Evolutionary conservation across 495 filamentous ascomycete species (phyloP).

Genomic region (Penicillium silybi): DNA sequence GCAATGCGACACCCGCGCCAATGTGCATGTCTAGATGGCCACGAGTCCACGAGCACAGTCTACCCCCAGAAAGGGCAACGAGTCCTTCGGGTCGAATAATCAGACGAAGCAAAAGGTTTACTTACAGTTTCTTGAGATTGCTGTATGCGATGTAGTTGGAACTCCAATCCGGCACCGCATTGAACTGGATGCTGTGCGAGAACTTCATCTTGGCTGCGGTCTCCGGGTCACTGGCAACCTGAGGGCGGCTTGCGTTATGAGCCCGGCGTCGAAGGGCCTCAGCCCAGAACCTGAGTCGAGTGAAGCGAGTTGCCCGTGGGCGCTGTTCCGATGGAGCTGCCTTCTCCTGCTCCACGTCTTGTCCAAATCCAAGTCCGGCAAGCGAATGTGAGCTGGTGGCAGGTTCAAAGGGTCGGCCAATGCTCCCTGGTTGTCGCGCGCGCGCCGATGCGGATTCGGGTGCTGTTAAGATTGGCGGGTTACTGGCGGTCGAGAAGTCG

Average conservation of each 20-base stretch:
- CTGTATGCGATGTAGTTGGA: slow-evolving; percentile 96
- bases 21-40: slow-evolving; percentile 3
- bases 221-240: slow-evolving; percentile 25
- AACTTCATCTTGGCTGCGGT: slow-evolving; percentile 89
- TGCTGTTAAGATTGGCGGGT: slow-evolving; percentile 7
- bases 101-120: slow-evolving; percentile 11
- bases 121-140: slow-evolving; percentile 97
- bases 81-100: neutral
- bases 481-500: slow-evolving; percentile 26
- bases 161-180: slow-evolving; percentile 98
- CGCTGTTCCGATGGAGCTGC: slow-evolving; percentile 3
- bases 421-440: neutral
- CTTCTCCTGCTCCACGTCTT: slow-evolving; percentile 14
- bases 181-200: slow-evolving; percentile 99
- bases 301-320: slow-evolving; percentile 14
- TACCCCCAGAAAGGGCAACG: neutral
- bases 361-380: slow-evolving; percentile 4
- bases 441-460: slow-evolving; percentile 3
- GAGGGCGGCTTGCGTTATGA: slow-evolving; percentile 17
- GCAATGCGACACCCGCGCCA: slow-evolving; percentile 26
- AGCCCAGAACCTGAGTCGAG: slow-evolving; percentile 34
- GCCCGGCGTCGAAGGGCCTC: slow-evolving; percentile 35
- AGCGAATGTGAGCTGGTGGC: slow-evolving; percentile 12
- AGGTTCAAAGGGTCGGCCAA: slow-evolving; percentile 4
- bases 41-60: slow-evolving; percentile 2